Percentiles rank a stretch among this genome's conserved stretches.
These are phyloP conservation scores for Blastobotrys muscicola DNA, from an alignment of 805 yeast species.

Conservation along the genomic window DNA sequence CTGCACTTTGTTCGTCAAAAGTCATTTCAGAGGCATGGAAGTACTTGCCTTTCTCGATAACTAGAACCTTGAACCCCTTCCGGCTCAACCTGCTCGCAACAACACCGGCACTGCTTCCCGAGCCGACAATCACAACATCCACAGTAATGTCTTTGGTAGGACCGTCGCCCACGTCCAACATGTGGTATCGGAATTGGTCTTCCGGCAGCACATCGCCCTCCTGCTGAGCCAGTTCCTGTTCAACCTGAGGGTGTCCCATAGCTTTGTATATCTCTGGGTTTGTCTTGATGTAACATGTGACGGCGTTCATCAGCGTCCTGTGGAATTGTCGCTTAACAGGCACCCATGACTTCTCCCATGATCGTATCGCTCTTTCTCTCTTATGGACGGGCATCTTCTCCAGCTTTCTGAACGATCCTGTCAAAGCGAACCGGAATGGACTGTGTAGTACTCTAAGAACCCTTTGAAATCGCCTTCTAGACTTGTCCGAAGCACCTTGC, in stretches of 20 bases:
- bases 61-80: slow-evolving; percentile 36
- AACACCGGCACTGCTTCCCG: slow-evolving; percentile 48
- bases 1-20: slow-evolving; percentile 33
- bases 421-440: too few relatives aligned
- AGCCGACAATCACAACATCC: slow-evolving; percentile 34
- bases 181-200: slow-evolving; percentile 14
- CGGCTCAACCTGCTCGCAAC: slow-evolving; percentile 38
- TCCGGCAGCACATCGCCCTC: too few relatives aligned
- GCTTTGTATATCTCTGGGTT: slow-evolving; percentile 31
- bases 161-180: slow-evolving; percentile 16
- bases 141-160: slow-evolving; percentile 14
- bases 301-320: too few relatives aligned
- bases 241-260: slow-evolving; percentile 31
- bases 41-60: slow-evolving; percentile 44
- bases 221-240: not conserved
- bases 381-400: too few relatives aligned
- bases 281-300: too few relatives aligned
- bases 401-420: too few relatives aligned
- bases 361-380: too few relatives aligned
- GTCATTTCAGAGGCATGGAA: slow-evolving; percentile 29
- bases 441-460: too few relatives aligned
- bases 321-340: too few relatives aligned
- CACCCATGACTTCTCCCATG: too few relatives aligned
- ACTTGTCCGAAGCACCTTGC: too few relatives aligned
- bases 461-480: too few relatives aligned